Conservation (phyloP, 768 basidiomycete species). For the Russula compacta region DNA sequence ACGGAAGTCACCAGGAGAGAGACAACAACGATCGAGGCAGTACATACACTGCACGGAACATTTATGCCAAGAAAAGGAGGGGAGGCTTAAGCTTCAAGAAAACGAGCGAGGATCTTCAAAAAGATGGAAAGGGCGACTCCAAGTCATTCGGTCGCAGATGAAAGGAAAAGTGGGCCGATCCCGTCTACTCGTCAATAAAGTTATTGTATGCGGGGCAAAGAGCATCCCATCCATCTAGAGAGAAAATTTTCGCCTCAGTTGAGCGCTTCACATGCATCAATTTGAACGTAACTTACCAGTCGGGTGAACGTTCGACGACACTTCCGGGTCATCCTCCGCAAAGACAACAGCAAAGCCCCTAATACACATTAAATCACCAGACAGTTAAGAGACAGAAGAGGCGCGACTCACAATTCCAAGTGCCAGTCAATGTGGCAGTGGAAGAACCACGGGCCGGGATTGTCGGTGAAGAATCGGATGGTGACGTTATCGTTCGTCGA, state of each 20-base stretch:
- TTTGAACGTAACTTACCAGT: neutral
- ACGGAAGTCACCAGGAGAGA: no score
- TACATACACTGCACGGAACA: neutral
- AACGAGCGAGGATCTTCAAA: neutral
- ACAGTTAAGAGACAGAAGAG: no score
- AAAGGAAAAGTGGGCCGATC: neutral
- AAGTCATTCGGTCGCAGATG: neutral
- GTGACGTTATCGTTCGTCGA: conserved; percentile 5
- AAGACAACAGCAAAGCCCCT: conserved; percentile 9
- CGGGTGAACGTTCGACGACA: neutral
- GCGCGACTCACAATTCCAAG: neutral
- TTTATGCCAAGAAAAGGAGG: neutral
- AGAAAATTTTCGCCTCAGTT: neutral
- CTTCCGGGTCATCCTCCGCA: conserved; percentile 6
- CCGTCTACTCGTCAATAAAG: neutral
- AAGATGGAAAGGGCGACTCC: neutral
- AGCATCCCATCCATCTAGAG: neutral
- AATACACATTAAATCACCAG: no score
- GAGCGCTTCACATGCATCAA: neutral
- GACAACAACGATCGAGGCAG: neutral
- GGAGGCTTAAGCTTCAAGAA: neutral
- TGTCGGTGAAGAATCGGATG: conserved; percentile 26
- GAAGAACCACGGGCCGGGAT: conserved; percentile 24
- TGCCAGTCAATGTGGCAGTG: conserved; percentile 27
- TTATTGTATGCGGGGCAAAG: conserved; percentile 1